Conservation (phyloP, 345 rosid species). For the Corchorus olitorius region DNA sequence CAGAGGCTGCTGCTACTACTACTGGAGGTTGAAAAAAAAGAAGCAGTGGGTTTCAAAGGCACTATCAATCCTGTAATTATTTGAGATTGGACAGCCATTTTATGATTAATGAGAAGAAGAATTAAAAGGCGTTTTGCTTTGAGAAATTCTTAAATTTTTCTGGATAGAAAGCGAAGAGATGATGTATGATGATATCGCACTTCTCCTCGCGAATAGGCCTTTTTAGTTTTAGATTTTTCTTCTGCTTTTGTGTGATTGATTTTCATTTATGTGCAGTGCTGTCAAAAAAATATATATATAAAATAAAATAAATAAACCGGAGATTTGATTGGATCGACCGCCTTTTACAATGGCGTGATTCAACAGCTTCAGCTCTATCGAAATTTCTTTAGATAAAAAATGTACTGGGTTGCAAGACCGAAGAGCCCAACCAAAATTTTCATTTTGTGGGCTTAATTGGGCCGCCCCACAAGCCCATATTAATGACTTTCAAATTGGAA, state of each 20-base stretch:
- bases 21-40: constrained; percentile 36
- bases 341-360: neutral
- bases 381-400: too few relatives aligned
- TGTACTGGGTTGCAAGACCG: too few relatives aligned
- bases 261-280: neutral
- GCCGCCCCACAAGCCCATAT: too few relatives aligned
- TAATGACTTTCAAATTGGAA: too few relatives aligned
- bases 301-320: neutral
- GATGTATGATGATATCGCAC: neutral
- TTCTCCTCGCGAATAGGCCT: neutral
- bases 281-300: neutral
- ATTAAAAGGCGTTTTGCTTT: neutral
- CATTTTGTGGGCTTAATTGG: too few relatives aligned
- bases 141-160: neutral
- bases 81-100: constrained; percentile 41
- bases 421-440: too few relatives aligned
- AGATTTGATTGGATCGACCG: neutral
- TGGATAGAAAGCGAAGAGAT: neutral
- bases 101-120: neutral
- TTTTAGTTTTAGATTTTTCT: neutral
- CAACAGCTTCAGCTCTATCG: neutral
- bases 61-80: constrained; percentile 41
- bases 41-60: constrained; percentile 33
- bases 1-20: constrained; percentile 28
- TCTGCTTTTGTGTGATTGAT: neutral